Conservation (phyloP, 2,329 filamentous ascomycete genomes). For the Leptographium procerum region DNA sequence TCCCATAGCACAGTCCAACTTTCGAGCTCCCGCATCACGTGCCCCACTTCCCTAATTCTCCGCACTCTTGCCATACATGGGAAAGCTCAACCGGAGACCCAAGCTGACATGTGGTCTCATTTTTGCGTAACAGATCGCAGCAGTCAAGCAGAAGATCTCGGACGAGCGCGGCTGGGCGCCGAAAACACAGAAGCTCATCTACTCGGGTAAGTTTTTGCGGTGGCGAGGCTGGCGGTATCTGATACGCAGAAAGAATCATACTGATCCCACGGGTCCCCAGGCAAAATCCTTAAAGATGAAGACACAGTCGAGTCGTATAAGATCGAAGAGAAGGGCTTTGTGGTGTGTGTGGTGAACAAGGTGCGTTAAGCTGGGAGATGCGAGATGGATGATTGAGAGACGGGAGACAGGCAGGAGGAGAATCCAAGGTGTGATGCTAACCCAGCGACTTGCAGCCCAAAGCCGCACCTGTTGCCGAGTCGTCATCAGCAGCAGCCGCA, state of each 20-base stretch:
- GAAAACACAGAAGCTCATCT: conserved; percentile 88
- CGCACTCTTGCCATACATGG: not conserved
- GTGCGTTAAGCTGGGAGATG: conserved; percentile 33
- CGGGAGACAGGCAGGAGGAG: not conserved
- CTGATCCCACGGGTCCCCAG: conserved; percentile 30
- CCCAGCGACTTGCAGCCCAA: conserved; percentile 49
- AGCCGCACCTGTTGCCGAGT: conserved; percentile 33
- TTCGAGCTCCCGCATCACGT: not conserved
- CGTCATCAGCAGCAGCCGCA: conserved; percentile 19
- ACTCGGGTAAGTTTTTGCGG: conserved; percentile 61
- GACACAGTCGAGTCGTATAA: conserved; percentile 95
- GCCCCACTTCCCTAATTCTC: not conserved
- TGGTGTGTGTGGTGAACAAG: conserved; percentile 98
- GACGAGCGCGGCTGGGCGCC: conserved; percentile 91
- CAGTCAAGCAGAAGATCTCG: conserved; percentile 86
- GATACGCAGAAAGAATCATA: not conserved
- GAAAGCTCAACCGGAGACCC: not conserved
- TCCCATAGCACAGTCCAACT: not conserved
- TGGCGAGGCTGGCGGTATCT: no score
- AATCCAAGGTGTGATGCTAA: conserved; percentile 15
- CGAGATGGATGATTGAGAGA: not conserved
- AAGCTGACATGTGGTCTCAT: conserved; percentile 1
- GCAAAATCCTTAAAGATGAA: conserved; percentile 97
- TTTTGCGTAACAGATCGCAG: conserved; percentile 52
- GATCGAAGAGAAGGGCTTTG: conserved; percentile 98